phyloP scores from a whole-genome alignment of 1,139 yeast genomes.

The Debaryomyces sp. region DNA sequence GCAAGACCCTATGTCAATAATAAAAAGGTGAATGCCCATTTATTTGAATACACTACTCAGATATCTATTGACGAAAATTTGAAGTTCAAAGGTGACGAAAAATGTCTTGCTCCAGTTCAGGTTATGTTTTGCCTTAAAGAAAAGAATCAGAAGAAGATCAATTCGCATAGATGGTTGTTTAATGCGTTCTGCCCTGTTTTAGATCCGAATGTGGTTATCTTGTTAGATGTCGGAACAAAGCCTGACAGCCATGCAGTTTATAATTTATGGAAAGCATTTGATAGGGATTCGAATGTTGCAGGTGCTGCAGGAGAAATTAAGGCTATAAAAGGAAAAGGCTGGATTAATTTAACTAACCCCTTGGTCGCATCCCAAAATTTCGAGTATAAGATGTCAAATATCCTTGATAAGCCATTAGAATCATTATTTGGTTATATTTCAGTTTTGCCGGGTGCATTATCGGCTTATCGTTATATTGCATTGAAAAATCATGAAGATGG shows the following conservation, averaged over 20 bases:
- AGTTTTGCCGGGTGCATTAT: constrained; percentile 94
- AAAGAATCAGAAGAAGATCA: constrained; percentile 83
- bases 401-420: constrained; percentile 92
- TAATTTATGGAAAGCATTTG: constrained; percentile 96
- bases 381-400: constrained; percentile 95
- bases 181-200: constrained; percentile 89
- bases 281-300: constrained; percentile 92
- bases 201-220: constrained; percentile 83
- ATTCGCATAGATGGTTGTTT: constrained; percentile 94
- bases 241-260: constrained; percentile 85
- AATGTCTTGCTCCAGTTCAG: constrained; percentile 90
- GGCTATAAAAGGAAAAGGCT: constrained; percentile 88
- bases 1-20: constrained; percentile 93
- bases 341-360: constrained; percentile 81
- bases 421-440: constrained; percentile 91
- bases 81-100: constrained; percentile 76
- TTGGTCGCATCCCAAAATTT: constrained; percentile 95
- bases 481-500: constrained; percentile 84
- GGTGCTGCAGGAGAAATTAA: constrained; percentile 98
- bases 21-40: constrained; percentile 86
- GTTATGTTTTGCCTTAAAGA: constrained; percentile 89
- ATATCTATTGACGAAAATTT: constrained; percentile 82
- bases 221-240: constrained; percentile 91
- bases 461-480: constrained; percentile 92
- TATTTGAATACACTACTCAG: constrained; percentile 93